A percentile compares a stretch with the other conserved stretches of the same genome.
phyloP scores from a whole-genome alignment of 129 eudicot genomes.

The Pittosporum tobira region DNA sequence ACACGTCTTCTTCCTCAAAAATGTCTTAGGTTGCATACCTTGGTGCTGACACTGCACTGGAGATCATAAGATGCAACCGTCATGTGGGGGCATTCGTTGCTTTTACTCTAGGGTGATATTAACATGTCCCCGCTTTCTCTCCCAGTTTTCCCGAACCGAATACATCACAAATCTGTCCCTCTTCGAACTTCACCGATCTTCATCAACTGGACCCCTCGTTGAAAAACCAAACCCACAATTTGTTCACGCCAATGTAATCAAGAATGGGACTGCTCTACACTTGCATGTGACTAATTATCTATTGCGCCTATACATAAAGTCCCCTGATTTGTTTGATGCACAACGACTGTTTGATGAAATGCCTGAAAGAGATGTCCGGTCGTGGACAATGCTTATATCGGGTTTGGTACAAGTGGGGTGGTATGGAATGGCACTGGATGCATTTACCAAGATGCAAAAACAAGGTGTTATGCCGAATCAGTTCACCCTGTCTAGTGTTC shows the following conservation, averaged over 20 bases:
- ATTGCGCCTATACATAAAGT: constrained; percentile 34
- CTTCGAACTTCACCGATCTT: not conserved
- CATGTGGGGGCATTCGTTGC: too few relatives aligned
- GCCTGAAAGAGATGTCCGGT: constrained; percentile 50
- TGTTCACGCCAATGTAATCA: constrained; percentile 29
- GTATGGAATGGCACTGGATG: constrained; percentile 28
- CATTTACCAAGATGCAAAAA: constrained; percentile 43
- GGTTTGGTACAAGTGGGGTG: constrained; percentile 42
- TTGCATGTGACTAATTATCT: constrained; percentile 32
- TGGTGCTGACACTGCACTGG: too few relatives aligned
- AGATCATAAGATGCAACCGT: too few relatives aligned
- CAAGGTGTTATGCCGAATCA: constrained; percentile 47
- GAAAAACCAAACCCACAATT: not conserved
- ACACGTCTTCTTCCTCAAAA: too few relatives aligned
- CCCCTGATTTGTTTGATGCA: constrained; percentile 24
- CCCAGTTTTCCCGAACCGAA: too few relatives aligned
- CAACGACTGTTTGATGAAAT: constrained; percentile 64
- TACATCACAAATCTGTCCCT: too few relatives aligned
- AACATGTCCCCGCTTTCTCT: too few relatives aligned
- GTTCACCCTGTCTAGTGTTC: constrained; percentile 55
- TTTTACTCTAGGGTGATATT: too few relatives aligned
- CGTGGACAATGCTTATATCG: constrained; percentile 75
- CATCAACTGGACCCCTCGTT: not conserved
- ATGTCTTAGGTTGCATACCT: too few relatives aligned
- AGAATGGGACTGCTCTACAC: constrained; percentile 35